Percentiles rank a stretch among this genome's conserved stretches.
phyloP scores from a whole-genome alignment of 257 asterid species.

The Leptodermis oblonga region DNA sequence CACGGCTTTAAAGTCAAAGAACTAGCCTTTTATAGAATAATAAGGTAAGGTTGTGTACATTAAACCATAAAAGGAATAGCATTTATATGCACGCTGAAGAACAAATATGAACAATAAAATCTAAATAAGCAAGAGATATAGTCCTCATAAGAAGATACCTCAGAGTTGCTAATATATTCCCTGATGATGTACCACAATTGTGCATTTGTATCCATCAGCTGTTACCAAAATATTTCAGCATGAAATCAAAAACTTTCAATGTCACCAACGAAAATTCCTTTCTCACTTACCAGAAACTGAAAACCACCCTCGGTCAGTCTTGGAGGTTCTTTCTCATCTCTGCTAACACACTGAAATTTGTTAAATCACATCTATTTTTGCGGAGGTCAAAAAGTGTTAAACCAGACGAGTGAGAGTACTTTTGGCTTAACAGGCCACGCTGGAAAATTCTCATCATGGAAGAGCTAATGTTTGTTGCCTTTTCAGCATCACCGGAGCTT shows the following conservation, averaged over 20 bases:
- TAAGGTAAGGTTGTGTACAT: not conserved
- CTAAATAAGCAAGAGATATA: not conserved
- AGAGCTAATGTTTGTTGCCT: conserved; percentile 73
- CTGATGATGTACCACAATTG: conserved; percentile 98
- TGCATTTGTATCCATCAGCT: conserved; percentile 98
- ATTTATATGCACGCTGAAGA: not conserved
- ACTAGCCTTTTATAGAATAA: not conserved
- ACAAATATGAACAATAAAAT: not conserved
- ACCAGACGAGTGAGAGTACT: conserved; percentile 38
- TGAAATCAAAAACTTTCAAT: conserved; percentile 17
- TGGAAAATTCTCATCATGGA: conserved; percentile 97
- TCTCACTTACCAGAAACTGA: conserved; percentile 82
- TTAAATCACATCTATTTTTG: conserved; percentile 19
- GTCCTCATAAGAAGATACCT: conserved; percentile 44
- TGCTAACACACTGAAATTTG: conserved; percentile 32
- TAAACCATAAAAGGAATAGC: not conserved
- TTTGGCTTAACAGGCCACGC: conserved; percentile 90
- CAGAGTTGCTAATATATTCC: conserved; percentile 89
- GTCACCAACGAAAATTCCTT: conserved; percentile 14
- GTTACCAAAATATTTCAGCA: conserved; percentile 39
- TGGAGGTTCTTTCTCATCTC: conserved; percentile 87
- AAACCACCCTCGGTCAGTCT: conserved; percentile 93
- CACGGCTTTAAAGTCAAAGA: not conserved
- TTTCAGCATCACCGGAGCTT: conserved; percentile 81
- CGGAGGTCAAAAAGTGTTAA: conserved; percentile 6